Base-by-base conservation (phyloP, 2,329 filamentous ascomycete genomes). In the Botryotinia globosa region DNA sequence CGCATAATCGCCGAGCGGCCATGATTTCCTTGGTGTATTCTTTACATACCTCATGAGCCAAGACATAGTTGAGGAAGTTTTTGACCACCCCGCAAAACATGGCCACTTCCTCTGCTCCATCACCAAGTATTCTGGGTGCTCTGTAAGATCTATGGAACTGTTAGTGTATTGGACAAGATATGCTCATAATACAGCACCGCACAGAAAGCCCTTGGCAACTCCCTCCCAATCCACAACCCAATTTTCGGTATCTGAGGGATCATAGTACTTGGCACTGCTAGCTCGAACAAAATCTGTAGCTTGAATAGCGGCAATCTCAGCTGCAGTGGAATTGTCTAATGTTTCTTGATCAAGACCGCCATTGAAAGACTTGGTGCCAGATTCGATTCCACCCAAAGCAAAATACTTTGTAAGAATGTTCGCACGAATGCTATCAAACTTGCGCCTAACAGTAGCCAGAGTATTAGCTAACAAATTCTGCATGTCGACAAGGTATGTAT, bases 1-100 rank as follows among this genome's bases (percentile, higher is more conserved):
- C 86, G 77, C 94, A 97, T 42, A 95, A 80, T 1, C 81, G 80
- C 12, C 91, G 84, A 0, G 94, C 94, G 0, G 85, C 83, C 25
- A 87, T 82, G 73, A 98, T 85, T 75, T 95, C 88, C 0, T 86
- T 83, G 0, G 82, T 84, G 79, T 94, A 92, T 80, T 98, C 96
- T 0, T 92, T 91, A 78, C 94, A 97, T 25, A 97, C 95, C 54
- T 92, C 88, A 79, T 98, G 94, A 74, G 92, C 88, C 16, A 94
- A 85, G 0, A 98, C 85, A 77, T 98, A 99, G 76, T 93, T 92
- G 75, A 97, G 88, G 80, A 98, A 98, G 79, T 96, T 97, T 74
- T 89, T 88, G 58, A 98, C 85, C 0, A 97, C 88, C 48, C 87
- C 86, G 32, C 90, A 88, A 4, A 89, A 89, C 10, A 86, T 81